These are phyloP conservation scores for Serendipita sp. DNA, from an alignment of 768 basidiomycete genomes.

Conservation along the genomic window DNA sequence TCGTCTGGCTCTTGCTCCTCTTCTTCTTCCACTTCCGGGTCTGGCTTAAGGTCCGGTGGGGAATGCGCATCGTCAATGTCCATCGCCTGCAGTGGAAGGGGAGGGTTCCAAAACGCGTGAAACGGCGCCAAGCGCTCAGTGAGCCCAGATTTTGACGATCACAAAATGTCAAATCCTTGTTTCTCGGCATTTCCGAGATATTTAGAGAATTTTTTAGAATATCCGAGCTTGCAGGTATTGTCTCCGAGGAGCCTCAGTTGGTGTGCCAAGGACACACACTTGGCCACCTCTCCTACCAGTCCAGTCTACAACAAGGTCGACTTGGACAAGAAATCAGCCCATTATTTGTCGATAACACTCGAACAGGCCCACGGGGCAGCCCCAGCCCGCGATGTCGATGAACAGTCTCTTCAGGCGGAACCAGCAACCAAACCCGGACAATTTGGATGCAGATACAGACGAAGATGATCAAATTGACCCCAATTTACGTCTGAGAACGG, in stretches of 20 bases:
- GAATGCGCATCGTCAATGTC: neutral
- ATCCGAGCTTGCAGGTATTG: neutral
- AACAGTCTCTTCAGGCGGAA: neutral
- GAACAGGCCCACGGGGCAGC: neutral
- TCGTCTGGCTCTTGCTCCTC: slow-evolving; percentile 4
- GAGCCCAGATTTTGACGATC: too few species aligned
- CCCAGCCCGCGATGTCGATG: slow-evolving; percentile 4
- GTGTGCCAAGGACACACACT: too few species aligned
- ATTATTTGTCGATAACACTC: neutral
- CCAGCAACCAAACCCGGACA: neutral
- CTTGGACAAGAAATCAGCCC: too few species aligned
- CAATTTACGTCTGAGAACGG: slow-evolving; percentile 71
- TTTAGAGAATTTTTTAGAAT: neutral
- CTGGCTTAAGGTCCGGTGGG: neutral
- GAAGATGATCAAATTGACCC: slow-evolving; percentile 35
- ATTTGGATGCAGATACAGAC: slow-evolving; percentile 7
- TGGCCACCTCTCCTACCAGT: too few species aligned
- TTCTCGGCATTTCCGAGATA: neutral
- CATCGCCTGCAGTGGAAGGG: neutral
- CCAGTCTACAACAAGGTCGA: too few species aligned
- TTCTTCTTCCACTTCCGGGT: neutral
- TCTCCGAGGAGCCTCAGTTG: too few species aligned
- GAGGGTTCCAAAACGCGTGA: neutral
- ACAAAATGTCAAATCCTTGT: neutral
- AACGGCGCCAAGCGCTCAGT: neutral